Evolutionary conservation across 2,329 filamentous ascomycete genomes (phyloP).

Genomic region (Elsinoe perseae): DNA sequence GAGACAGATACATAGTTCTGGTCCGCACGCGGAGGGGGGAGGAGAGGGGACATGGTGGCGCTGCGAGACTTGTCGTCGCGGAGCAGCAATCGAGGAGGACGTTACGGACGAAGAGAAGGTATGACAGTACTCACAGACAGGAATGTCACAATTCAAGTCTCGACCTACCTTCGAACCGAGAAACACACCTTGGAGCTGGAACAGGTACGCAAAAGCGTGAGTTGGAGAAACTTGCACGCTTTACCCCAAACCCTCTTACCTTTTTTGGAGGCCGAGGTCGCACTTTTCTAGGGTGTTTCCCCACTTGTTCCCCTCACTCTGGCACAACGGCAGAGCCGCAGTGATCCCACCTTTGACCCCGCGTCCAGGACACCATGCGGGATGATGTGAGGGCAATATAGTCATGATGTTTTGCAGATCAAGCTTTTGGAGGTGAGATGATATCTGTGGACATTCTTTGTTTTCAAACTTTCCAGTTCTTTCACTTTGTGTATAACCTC

Average conservation of each 20-base stretch:
- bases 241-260: constrained; percentile 1
- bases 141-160: neutral
- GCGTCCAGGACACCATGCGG: constrained; percentile 3
- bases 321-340: constrained; percentile 8
- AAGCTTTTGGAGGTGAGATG: constrained; percentile 7
- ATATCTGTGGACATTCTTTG: neutral
- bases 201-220: neutral
- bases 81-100: neutral
- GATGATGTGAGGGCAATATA: constrained; percentile 13
- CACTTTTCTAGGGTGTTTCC: neutral
- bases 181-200: constrained; percentile 1
- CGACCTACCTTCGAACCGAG: neutral
- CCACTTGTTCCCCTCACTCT: constrained; percentile 14
- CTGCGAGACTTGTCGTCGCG: neutral
- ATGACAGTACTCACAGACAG: neutral
- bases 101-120: neutral
- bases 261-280: constrained; percentile 4
- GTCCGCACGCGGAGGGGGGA: constrained; percentile 1
- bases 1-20: constrained; percentile 10
- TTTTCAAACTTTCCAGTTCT: neutral
- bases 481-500: neutral
- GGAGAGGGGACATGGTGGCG: neutral
- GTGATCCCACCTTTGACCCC: constrained; percentile 3
- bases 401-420: constrained; percentile 8
- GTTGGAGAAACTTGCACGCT: constrained; percentile 4